Conservation (phyloP, 805 yeast genomes). For the Metschnikowia peoriensis region DNA sequence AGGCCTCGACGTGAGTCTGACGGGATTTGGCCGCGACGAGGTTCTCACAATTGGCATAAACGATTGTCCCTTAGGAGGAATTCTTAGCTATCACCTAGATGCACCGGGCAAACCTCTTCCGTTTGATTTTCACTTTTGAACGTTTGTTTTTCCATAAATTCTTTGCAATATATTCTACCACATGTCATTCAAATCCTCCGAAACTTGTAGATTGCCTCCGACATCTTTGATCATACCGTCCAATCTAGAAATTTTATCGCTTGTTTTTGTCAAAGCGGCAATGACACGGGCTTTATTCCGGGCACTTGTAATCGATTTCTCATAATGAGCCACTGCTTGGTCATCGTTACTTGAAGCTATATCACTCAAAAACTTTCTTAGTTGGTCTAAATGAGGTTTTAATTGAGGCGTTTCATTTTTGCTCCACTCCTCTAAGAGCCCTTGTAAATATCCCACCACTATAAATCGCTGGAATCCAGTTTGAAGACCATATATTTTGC, state of each 20-base stretch:
- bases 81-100: conserved; percentile 46
- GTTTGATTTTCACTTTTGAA: conserved; percentile 34
- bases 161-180: conserved; percentile 27
- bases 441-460: conserved; percentile 65
- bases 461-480: conserved; percentile 72
- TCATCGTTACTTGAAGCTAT: conserved; percentile 44
- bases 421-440: conserved; percentile 44
- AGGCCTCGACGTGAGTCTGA: conserved; percentile 49
- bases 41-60: conserved; percentile 52
- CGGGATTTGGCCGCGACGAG: conserved; percentile 45
- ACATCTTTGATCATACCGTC: conserved; percentile 35
- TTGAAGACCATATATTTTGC: conserved; percentile 81
- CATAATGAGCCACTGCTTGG: conserved; percentile 54
- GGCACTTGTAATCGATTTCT: conserved; percentile 50
- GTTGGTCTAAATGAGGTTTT: conserved; percentile 24
- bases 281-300: conserved; percentile 61
- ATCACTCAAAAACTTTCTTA: conserved; percentile 24
- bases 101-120: conserved; percentile 36
- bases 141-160: too few relatives aligned
- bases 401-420: neutral
- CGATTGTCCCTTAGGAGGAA: conserved; percentile 58
- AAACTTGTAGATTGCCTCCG: conserved; percentile 37
- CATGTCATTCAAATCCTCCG: conserved; percentile 42
- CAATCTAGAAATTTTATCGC: conserved; percentile 25
- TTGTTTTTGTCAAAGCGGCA: conserved; percentile 32